Conservation (phyloP, 495 filamentous ascomycete species). For the Hapsidospora chrysogenum region DNA sequence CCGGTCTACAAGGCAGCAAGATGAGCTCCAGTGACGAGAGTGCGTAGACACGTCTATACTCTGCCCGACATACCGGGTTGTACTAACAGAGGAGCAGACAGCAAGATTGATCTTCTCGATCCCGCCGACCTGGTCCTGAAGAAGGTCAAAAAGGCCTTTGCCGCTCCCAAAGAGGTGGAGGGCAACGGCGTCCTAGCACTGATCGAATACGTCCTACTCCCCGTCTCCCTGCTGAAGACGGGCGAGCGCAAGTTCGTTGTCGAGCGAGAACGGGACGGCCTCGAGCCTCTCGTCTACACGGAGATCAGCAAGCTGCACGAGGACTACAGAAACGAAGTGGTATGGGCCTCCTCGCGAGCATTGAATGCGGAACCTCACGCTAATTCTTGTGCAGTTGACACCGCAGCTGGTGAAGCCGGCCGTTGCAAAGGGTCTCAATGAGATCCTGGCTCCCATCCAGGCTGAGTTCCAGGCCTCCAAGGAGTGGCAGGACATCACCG, state of each 20-base stretch:
- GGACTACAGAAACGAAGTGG: constrained; percentile 67
- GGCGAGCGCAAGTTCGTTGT: constrained; percentile 36
- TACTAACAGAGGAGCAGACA: constrained; percentile 28
- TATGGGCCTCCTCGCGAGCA: too few species aligned
- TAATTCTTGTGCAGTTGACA: constrained; percentile 57
- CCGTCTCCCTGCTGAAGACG: constrained; percentile 38
- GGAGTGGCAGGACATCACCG: constrained; percentile 71
- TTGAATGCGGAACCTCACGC: too few species aligned
- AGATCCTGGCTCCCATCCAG: constrained; percentile 60
- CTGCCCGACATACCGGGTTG: background rate
- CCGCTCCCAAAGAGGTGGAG: constrained; percentile 56
- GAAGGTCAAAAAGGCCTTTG: constrained; percentile 73
- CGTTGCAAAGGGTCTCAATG: constrained; percentile 48
- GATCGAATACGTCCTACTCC: constrained; percentile 71
- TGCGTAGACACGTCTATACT: background rate
- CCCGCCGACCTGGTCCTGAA: constrained; percentile 46
- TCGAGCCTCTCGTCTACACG: constrained; percentile 62
- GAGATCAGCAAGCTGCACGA: constrained; percentile 51
- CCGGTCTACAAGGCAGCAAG: constrained; percentile 69
- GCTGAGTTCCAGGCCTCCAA: constrained; percentile 45
- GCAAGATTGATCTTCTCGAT: constrained; percentile 88
- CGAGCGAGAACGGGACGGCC: constrained; percentile 40
- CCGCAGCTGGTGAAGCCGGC: constrained; percentile 76
- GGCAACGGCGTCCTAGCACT: constrained; percentile 75
- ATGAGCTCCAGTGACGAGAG: constrained; percentile 42